Evolutionary conservation across 1,284 basidiomycete genomes (phyloP).

Genomic region (Puccinia polysora): DNA sequence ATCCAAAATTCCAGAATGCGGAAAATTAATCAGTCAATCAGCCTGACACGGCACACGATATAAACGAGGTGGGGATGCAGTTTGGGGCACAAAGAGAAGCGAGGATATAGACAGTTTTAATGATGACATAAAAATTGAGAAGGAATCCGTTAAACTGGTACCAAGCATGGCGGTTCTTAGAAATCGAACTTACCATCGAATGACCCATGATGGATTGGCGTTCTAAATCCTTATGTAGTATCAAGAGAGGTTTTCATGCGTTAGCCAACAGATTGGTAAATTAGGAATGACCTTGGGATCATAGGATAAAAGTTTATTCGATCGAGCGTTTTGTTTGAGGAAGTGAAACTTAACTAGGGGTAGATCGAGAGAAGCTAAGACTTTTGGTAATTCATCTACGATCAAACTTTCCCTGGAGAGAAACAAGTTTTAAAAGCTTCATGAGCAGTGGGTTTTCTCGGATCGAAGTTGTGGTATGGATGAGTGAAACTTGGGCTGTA

Average conservation of each 20-base stretch:
- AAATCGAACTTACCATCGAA: slow-evolving; percentile 43
- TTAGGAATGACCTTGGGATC: no score
- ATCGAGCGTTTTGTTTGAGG: no score
- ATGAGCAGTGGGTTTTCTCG: no score
- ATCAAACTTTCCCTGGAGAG: slow-evolving; percentile 62
- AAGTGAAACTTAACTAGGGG: slow-evolving; percentile 56
- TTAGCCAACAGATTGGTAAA: no score
- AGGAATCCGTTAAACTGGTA: neutral
- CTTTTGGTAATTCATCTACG: slow-evolving; percentile 71
- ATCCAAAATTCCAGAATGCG: neutral
- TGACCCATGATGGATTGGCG: slow-evolving; percentile 72
- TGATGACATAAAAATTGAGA: neutral
- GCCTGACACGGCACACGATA: no score
- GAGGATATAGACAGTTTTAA: no score
- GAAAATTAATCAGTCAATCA: no score
- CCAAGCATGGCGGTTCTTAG: neutral
- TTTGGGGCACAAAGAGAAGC: no score
- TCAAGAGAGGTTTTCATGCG: no score
- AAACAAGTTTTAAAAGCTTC: neutral
- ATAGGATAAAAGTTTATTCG: no score
- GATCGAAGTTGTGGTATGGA: neutral
- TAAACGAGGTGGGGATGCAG: no score
- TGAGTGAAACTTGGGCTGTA: neutral
- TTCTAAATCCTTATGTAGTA: neutral
- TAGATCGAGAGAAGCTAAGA: slow-evolving; percentile 66